Base-by-base conservation (phyloP, 2,329 filamentous ascomycete species). In the Colletotrichum sp. region DNA sequence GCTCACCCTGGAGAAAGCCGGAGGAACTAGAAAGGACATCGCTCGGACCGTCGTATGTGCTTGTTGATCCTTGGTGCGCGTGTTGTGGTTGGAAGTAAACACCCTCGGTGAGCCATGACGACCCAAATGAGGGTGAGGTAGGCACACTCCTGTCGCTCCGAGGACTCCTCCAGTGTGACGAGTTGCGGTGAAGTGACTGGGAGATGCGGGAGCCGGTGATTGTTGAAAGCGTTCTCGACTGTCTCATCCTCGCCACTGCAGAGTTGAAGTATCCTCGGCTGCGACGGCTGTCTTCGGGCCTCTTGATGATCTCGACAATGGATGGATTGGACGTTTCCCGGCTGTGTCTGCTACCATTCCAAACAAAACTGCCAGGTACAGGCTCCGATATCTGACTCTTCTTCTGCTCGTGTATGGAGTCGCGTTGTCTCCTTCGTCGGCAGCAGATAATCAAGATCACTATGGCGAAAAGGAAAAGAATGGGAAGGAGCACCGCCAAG, bases 381-480 rank as follows among this genome's bases (percentile, higher is more conserved):
- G 83, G 82, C 6, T 81, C 80, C 3, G 82, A 82, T 15, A 84
- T 83, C 63, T 82, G 79, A 61, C 78, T 77, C 11, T 78, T 80
- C 25, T 77, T 80, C 48, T 57, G 78, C 16, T 75, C 76, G 27
- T 71, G 66, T 15, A 69, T 55, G 7, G 72, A 74, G 25, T 73
- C 60, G 28, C 66, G 68, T 55, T 79, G 76, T 57, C 77, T 79
- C 34, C 81, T 79, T n/a, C 80, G 79, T 48, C 81, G 80, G 12
- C 79, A 82, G 71, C 80, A 83, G 32, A 83, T 77, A 6, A 82
- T 75, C 3, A 83, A 22, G 19, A 75, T n/a, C 57, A 72, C 67
- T 8, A 74, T 6, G n/a, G 63, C 34, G 9, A 71, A 74, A 5
- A 78, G 65, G 28, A 73, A 30, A 2, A 73, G n/a, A 7, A 78